A percentile compares a stretch with the other conserved stretches of the same genome.
Evolutionary conservation across 352 stramenopile genomes (phyloP).

Genomic region (Phytophthora citrophthora): DNA sequence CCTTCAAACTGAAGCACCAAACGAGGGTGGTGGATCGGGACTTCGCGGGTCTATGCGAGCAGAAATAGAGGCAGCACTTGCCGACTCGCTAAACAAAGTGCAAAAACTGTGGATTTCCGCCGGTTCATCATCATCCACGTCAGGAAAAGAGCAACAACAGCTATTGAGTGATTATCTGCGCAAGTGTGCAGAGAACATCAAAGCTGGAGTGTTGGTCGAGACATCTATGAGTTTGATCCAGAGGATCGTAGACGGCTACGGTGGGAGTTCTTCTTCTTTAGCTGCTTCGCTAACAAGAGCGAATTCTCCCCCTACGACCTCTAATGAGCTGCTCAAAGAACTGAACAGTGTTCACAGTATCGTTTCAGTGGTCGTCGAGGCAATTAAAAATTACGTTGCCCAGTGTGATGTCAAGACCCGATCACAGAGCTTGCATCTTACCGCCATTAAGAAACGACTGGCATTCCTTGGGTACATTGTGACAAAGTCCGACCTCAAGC

Average conservation of each 20-base stretch:
- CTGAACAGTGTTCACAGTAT: constrained; percentile 70
- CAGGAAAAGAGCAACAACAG: constrained; percentile 78
- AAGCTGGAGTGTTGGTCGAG: constrained; percentile 56
- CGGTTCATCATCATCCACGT: constrained; percentile 48
- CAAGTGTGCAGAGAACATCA: constrained; percentile 80
- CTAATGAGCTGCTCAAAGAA: constrained; percentile 69
- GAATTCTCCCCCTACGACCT: constrained; percentile 42
- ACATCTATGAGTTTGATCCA: constrained; percentile 84
- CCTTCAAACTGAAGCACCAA: constrained; percentile 39
- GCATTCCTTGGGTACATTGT: constrained; percentile 79
- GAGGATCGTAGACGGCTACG: constrained; percentile 63
- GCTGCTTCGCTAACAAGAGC: constrained; percentile 44
- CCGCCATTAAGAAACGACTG: constrained; percentile 52
- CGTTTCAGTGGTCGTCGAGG: constrained; percentile 60
- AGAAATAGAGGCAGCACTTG: constrained; percentile 65
- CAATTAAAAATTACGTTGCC: constrained; percentile 56
- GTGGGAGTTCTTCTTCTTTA: constrained; percentile 38
- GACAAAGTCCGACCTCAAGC: constrained; percentile 72
- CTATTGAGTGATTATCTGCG: constrained; percentile 71
- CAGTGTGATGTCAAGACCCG: constrained; percentile 16
- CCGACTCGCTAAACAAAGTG: constrained; percentile 75
- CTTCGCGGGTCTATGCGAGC: constrained; percentile 46
- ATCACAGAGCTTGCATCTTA: constrained; percentile 16
- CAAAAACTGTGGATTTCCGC: constrained; percentile 67
- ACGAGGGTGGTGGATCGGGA: constrained; percentile 11